These are phyloP conservation scores for Acorus gramineus DNA, from an alignment of 106 monocot genomes.

Conservation along the genomic window DNA sequence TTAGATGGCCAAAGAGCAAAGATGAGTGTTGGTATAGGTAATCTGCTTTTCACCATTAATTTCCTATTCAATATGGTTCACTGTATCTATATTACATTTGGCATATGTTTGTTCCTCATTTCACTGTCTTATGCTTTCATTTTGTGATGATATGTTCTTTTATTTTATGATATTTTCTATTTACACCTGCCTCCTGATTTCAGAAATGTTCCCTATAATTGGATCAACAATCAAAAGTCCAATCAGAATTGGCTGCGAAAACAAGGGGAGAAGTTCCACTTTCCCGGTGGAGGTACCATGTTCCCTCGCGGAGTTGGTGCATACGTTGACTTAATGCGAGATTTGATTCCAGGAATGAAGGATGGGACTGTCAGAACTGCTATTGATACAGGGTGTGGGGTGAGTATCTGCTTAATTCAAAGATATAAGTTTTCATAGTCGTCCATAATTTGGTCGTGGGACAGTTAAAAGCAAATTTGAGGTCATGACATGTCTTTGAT, in stretches of 20 bases:
- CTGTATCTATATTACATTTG: too few species aligned
- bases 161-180: background rate
- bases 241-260: conserved; percentile 33
- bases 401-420: background rate
- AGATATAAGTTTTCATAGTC: background rate
- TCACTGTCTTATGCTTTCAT: too few species aligned
- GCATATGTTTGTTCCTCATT: too few species aligned
- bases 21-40: conserved; percentile 91
- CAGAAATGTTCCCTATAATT: conserved; percentile 32
- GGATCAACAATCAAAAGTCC: conserved; percentile 30
- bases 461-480: too few species aligned
- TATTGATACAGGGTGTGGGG: conserved; percentile 31
- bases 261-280: conserved; percentile 23
- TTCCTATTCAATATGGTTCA: too few species aligned
- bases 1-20: conserved; percentile 89
- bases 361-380: conserved; percentile 26
- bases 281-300: conserved; percentile 36
- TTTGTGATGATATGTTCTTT: too few species aligned
- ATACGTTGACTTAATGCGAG: conserved; percentile 26
- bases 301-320: conserved; percentile 24
- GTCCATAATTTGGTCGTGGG: background rate
- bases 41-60: background rate
- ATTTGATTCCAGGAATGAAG: conserved; percentile 29
- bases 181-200: background rate
- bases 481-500: too few species aligned